Conservation (phyloP, 306 rosid species). For the Sesbania bispinosa region DNA sequence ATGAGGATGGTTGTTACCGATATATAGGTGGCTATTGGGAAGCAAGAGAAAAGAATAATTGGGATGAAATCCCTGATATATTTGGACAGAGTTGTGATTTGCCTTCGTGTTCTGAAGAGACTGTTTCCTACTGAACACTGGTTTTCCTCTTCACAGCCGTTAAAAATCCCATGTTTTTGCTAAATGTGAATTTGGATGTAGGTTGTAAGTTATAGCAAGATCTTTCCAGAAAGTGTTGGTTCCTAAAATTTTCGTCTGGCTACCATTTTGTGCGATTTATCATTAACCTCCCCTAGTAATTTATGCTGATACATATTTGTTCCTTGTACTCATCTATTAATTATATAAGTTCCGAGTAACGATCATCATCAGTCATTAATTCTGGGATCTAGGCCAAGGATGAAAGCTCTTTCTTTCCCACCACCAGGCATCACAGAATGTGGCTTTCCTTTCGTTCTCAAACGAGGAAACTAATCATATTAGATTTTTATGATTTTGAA, state of each 20-base stretch:
- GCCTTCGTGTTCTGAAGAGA: conserved; percentile 67
- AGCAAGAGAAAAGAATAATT: conserved; percentile 62
- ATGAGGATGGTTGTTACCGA: conserved; percentile 82
- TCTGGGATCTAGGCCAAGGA: too few relatives aligned
- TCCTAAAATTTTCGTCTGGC: conserved; percentile 12
- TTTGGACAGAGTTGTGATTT: conserved; percentile 70
- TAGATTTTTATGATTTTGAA: too few relatives aligned
- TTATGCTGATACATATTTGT: neutral
- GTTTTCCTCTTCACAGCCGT: neutral
- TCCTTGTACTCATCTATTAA: too few relatives aligned
- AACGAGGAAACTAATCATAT: too few relatives aligned
- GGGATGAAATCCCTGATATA: conserved; percentile 83
- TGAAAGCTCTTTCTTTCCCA: too few relatives aligned
- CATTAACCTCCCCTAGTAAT: neutral
- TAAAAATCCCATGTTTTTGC: conserved; percentile 9
- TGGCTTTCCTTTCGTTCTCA: too few relatives aligned
- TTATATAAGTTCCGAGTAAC: too few relatives aligned
- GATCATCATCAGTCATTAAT: too few relatives aligned
- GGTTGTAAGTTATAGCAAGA: conserved; percentile 32
- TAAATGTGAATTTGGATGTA: conserved; percentile 33
- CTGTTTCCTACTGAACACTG: conserved; percentile 13
- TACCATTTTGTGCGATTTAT: conserved; percentile 4
- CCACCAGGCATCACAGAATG: too few relatives aligned
- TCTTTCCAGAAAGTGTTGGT: neutral
- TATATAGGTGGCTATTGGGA: conserved; percentile 95